Percentiles rank a stretch among this genome's conserved stretches.
phyloP scores from a whole-genome alignment of 176 grass and related monocot genomes.

The Bonia amplexicaulis region DNA sequence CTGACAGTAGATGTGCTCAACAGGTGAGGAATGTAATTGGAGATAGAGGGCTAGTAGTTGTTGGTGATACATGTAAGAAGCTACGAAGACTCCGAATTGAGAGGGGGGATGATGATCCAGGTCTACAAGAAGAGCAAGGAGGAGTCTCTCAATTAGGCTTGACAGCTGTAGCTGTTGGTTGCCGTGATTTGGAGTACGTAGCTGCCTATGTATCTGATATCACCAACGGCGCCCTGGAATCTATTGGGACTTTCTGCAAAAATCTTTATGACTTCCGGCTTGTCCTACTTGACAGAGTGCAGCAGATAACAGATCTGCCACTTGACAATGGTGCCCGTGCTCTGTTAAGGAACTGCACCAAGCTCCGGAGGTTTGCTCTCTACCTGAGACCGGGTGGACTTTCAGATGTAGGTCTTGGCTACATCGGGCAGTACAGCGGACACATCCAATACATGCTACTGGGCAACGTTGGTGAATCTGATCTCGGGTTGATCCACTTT shows the following conservation, averaged over 20 bases:
- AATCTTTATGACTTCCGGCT: conserved; percentile 81
- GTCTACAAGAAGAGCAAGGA: conserved; percentile 77
- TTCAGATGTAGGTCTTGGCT: conserved; percentile 71
- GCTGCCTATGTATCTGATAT: conserved; percentile 94
- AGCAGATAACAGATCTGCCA: conserved; percentile 58
- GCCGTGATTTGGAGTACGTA: conserved; percentile 78
- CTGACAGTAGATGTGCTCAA: conserved; percentile 9
- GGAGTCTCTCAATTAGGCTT: conserved; percentile 65
- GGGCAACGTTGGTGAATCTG: conserved; percentile 78
- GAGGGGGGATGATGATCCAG: conserved; percentile 88
- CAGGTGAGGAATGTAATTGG: conserved; percentile 88
- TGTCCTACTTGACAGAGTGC: conserved; percentile 69
- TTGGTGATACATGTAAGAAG: conserved; percentile 72
- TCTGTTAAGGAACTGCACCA: conserved; percentile 69
- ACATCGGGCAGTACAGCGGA: conserved; percentile 58
- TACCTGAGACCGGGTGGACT: conserved; percentile 85
- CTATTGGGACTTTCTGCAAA: conserved; percentile 78
- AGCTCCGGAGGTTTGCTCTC: conserved; percentile 69
- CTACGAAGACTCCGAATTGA: conserved; percentile 67
- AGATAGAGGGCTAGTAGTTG: conserved; percentile 72
- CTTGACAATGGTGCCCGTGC: conserved; percentile 85
- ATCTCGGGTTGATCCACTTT: conserved; percentile 59
- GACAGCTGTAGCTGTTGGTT: conserved; percentile 69
- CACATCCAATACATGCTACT: conserved; percentile 84
- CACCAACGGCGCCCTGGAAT: conserved; percentile 69